phyloP scores from a whole-genome alignment of 2,329 filamentous ascomycete genomes.

The Cytospora mali region DNA sequence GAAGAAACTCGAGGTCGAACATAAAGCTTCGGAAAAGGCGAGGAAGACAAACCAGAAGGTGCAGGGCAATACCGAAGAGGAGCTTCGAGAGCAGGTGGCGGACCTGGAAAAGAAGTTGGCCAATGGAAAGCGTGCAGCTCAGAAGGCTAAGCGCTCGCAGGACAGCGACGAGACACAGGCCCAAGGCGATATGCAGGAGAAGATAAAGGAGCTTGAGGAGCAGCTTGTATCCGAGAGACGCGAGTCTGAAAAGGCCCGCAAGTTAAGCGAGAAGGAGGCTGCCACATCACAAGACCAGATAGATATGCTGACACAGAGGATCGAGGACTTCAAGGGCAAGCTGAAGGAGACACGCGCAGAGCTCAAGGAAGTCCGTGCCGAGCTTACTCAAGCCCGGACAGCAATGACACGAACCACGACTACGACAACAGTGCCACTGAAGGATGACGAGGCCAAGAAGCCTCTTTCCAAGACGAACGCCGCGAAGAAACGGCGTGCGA shows the following conservation, averaged over 20 bases:
- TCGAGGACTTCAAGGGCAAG: conserved; percentile 71
- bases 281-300: conserved; percentile 64
- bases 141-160: conserved; percentile 40
- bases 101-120: conserved; percentile 37
- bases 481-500: conserved; percentile 49
- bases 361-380: conserved; percentile 63
- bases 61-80: conserved; percentile 46
- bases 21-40: conserved; percentile 44
- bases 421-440: conserved; percentile 34
- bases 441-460: conserved; percentile 33
- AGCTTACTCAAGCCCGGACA: conserved; percentile 44
- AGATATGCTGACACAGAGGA: conserved; percentile 68
- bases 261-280: conserved; percentile 55
- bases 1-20: conserved; percentile 64
- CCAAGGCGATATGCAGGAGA: conserved; percentile 36
- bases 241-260: conserved; percentile 36
- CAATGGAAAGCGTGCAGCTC: conserved; percentile 25
- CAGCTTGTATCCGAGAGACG: conserved; percentile 38
- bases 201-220: conserved; percentile 45
- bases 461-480: conserved; percentile 40
- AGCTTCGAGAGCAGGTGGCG: conserved; percentile 42
- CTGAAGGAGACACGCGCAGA: conserved; percentile 71
- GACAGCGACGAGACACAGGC: conserved; percentile 38
- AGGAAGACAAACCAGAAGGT: conserved; percentile 32
- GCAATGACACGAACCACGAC: conserved; percentile 28